A percentile compares a stretch with the other conserved stretches of the same genome.
phyloP scores from a whole-genome alignment of 2,329 filamentous ascomycete genomes.

The Fusarium sp. region DNA sequence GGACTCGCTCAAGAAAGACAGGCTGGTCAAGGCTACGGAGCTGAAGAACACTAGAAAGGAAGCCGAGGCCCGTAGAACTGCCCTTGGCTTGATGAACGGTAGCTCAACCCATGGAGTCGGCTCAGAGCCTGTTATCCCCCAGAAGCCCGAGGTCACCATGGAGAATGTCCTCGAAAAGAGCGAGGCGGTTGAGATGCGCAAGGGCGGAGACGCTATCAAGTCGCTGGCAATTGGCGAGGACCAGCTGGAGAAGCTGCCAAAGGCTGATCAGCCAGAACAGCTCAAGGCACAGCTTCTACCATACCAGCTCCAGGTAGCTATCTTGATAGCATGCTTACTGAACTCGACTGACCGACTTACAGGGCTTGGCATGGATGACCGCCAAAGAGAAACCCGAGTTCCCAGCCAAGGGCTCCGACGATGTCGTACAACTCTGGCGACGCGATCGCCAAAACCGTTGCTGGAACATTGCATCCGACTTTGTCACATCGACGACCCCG shows the following conservation, averaged over 20 bases:
- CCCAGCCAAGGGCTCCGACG: slow-evolving; percentile 66
- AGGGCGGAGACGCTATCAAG: slow-evolving; percentile 73
- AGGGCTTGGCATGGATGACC: slow-evolving; percentile 85
- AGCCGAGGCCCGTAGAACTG: slow-evolving; percentile 63
- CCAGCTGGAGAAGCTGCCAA: slow-evolving; percentile 75
- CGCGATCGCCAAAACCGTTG: slow-evolving; percentile 59
- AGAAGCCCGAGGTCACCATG: slow-evolving; percentile 59
- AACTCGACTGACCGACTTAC: slow-evolving; percentile 43
- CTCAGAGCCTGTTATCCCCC: slow-evolving; percentile 30
- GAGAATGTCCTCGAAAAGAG: slow-evolving; percentile 74
- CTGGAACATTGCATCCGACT: slow-evolving; percentile 72
- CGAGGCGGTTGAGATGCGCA: slow-evolving; percentile 73
- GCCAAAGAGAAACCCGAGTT: slow-evolving; percentile 77
- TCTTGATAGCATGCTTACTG: not conserved
- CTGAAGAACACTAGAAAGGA: slow-evolving; percentile 64
- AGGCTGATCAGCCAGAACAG: slow-evolving; percentile 73
- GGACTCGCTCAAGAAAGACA: slow-evolving; percentile 70
- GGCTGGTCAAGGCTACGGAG: slow-evolving; percentile 68
- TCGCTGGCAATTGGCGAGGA: slow-evolving; percentile 77
- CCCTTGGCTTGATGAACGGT: slow-evolving; percentile 54
- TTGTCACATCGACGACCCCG: slow-evolving; percentile 67
- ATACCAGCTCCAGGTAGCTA: slow-evolving; percentile 74
- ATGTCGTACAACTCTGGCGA: slow-evolving; percentile 82
- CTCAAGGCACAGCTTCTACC: slow-evolving; percentile 77
- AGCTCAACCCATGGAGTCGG: slow-evolving; percentile 54